Evolutionary conservation across 2,329 filamentous ascomycete species (phyloP).

Genomic region (Monilinia aucupariae): DNA sequence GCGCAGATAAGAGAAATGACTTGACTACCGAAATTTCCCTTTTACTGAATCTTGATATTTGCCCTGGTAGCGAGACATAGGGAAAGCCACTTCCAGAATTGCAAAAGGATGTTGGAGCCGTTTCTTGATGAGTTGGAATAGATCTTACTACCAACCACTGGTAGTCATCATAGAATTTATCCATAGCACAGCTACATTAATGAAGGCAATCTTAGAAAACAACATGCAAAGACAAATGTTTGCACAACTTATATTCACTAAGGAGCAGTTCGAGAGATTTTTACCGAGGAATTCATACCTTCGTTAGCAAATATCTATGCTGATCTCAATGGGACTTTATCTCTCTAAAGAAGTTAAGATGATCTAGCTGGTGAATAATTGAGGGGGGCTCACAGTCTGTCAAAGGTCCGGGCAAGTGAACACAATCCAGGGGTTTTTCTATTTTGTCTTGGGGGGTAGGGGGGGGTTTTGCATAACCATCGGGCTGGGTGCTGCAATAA

Average conservation of each 20-base stretch:
- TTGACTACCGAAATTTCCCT: too few relatives aligned
- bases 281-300: background rate
- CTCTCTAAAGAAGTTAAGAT: background rate
- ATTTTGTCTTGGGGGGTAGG: background rate
- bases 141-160: too few relatives aligned
- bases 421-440: background rate
- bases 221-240: too few relatives aligned
- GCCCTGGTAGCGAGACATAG: too few relatives aligned
- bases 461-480: background rate
- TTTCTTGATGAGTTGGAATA: too few relatives aligned
- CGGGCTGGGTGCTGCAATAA: background rate
- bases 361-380: background rate
- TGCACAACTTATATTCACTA: background rate
- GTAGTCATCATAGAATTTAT: too few relatives aligned
- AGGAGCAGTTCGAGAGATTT: background rate
- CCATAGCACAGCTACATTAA: too few relatives aligned
- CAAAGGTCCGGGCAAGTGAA: background rate
- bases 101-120: too few relatives aligned
- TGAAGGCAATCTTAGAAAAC: too few relatives aligned
- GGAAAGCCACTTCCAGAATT: too few relatives aligned
- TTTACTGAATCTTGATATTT: too few relatives aligned
- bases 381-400: background rate
- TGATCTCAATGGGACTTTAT: background rate
- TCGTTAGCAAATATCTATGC: fast-evolving
- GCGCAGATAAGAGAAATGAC: too few relatives aligned